Evolutionary conservation across 179 eudicot species (phyloP), one percentile per base, ranked within the genome.

Genomic region (Spergularia azorica): DNA sequence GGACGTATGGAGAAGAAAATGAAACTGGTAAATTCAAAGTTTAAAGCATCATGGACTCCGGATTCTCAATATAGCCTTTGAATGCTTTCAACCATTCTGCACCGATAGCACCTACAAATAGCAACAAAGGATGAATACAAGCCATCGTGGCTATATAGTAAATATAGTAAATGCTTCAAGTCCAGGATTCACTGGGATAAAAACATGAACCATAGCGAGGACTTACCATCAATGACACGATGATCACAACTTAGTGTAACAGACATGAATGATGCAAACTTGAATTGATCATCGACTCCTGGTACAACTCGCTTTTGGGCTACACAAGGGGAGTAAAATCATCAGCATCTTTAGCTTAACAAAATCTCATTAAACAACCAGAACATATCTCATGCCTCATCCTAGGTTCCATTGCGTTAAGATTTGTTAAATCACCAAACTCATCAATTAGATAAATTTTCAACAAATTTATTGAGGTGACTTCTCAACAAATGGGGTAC

Each of bases 11-110:
- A 14, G 57, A 56, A 16, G 26, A 59, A 57, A 73, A 79, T 4
- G 63, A 65, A 67, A 60, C 32, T 9, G 51, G 26, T 1, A 67
- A 18, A 65, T 43, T 9, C 5, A 71, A 50, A 55, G 43, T 67
- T 83, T 82, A 95, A 17, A 95, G 97, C 90, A 95, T 73, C 98
- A 95, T 95, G 1, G 95, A 82, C 81, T 92, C 96, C 12, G 98
- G 98, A 79, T 90, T 95, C 85, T 95, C 97, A 16, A 95, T 89
- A 79, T 88, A 95, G 69, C 97, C 97, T 85, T 92, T 95, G 74
- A 92, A 95, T 62, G 95, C 96, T 84, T 95, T 95, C 50, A 95
- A 87, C 98, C 98, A 95, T 80, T 92, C 96, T 16, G 98, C 98
- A 41, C 98, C 98, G 39, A 95, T 88, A 43, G 98, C 98, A 87